Evolutionary conservation across 139 green algal genomes (phyloP), one percentile per base, ranked within the genome.

Genomic region (Volvox africanus): DNA sequence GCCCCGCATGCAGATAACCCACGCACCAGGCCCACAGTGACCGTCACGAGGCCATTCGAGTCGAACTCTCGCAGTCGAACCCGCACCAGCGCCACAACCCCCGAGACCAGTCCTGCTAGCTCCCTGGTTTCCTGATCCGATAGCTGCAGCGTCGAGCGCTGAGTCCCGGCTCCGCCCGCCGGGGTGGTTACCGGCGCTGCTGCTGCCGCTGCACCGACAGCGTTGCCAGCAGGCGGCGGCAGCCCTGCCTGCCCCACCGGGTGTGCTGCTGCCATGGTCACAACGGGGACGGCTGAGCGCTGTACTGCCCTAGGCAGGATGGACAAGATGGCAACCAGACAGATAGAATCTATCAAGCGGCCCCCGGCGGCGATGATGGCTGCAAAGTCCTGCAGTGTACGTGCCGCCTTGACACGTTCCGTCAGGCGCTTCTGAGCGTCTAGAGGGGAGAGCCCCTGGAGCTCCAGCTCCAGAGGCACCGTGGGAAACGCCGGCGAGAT

Each of bases 331-430:
- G 89, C 82, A 11, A 79, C 85, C 1, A 92, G 73, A 82, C 73
- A 88, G 44, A 89, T 89, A n/a, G 81, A 21, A n/a, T 92, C 89
- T 30, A 92, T 77, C 24, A 90, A 76, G 55, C 73, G 73, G 22
- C 86, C 86, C 30, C 86, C 86, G 20, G 86, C 86, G 21, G 44
- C 19, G 61, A 90, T 35, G 30, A 92, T 61, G 24, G 82, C 67
- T 26, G 44, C 61, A 32, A 89, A 83, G 55, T 92, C 89, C 26
- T 75, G 44, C 28, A 88, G 86, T 5, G 26, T 86, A 24, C 81
- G 82, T 0, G 89, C 89, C 20, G 73, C 16, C 82, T 92, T 92
- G 73, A 92, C 61, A 32, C 82, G 82, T 5, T 33, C 75, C 9
- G 89, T 92, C 18, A 92, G 82, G 17, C 35, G 61, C 71, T 86